Evolutionary conservation across 2,329 filamentous ascomycete genomes (phyloP), one percentile per base, ranked within the genome.

Genomic region (Ophiostoma triangulosporum): DNA sequence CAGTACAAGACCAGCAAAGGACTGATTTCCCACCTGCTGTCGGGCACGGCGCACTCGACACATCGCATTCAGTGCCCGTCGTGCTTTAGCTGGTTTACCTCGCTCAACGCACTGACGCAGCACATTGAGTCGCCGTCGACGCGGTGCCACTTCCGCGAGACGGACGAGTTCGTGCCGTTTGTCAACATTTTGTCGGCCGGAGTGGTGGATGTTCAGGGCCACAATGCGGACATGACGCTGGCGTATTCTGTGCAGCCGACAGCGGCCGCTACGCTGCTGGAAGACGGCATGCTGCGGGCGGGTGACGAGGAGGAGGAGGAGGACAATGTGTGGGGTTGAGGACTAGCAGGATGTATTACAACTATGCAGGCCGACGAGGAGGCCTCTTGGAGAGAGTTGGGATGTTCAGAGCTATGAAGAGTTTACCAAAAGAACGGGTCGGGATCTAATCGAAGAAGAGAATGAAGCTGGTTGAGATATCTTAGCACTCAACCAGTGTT

Each of bases 101-200:
- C 65, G 2, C 62, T 71, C 20, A 62, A 67, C 15, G 67, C 71
- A 2, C 68, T 78, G 31, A 68, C 72, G 3, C 66, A 69, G 48
- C 77, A 80, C 57, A 69, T 67, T 22, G 76, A 80, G 59, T 66
- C 70, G 1, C 68, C 67, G 52, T 65, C 66, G 3, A 60, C 56
- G 32, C 64, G 63, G 20, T 77, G 76, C 64, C 62, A 62, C 6
- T 66, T 78, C 26, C 69, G 72, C 4, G 62, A 70, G 3, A 65
- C 68, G 0, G 64, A 67, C 11, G 62, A 66, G 14, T 77, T 66
- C 54, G 61, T 64, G 22, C 57, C 60, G 17, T 68, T 69, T 50
- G 54, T 74, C 33, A 61, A 66, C 51, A 65, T 70, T 48, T 57
- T 74, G 11, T 70, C 70, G 3, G 68, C 62, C 24, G 68, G 68